Evolutionary conservation across 108 stramenopile genomes (phyloP).

Genomic region (Cyclotella choctawhatcheeana): DNA sequence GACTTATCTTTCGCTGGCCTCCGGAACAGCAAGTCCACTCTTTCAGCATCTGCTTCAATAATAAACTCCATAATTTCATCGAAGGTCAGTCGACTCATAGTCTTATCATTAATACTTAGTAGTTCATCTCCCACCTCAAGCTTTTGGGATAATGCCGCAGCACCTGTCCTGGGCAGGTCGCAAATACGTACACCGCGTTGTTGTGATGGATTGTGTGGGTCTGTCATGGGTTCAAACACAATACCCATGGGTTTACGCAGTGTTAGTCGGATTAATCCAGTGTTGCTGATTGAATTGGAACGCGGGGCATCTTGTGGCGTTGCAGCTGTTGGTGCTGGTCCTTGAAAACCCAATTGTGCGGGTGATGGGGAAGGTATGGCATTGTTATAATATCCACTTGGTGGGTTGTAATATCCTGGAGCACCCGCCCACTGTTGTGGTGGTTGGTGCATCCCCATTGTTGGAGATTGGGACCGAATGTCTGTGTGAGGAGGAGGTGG

Average conservation of each 20-base stretch:
- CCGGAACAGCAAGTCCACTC: constrained; percentile 83
- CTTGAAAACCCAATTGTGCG: not conserved
- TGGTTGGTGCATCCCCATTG: constrained; percentile 16
- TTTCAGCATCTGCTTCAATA: constrained; percentile 86
- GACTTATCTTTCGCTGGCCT: constrained; percentile 68
- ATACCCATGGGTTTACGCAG: constrained; percentile 91
- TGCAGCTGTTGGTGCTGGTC: not conserved
- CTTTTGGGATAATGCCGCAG: constrained; percentile 76
- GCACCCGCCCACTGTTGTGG: not conserved
- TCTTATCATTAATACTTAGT: constrained; percentile 85
- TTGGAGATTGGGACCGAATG: constrained; percentile 14
- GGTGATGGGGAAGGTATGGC: constrained; percentile 11
- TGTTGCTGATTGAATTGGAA: constrained; percentile 15
- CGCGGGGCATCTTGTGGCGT: constrained; percentile 8
- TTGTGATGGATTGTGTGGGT: constrained; percentile 69
- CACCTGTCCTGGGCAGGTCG: constrained; percentile 85
- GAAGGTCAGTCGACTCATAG: constrained; percentile 84
- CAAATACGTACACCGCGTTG: constrained; percentile 84
- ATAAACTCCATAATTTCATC: constrained; percentile 94
- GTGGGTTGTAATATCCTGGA: constrained; percentile 13
- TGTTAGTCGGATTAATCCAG: constrained; percentile 72
- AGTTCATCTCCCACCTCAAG: constrained; percentile 86
- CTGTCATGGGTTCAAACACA: constrained; percentile 89
- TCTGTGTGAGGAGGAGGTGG: constrained; percentile 1
- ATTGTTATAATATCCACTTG: constrained; percentile 5